Evolutionary conservation across 2,329 filamentous ascomycete genomes (phyloP).

Genomic region (Sclerotinia sclerotiorum): DNA sequence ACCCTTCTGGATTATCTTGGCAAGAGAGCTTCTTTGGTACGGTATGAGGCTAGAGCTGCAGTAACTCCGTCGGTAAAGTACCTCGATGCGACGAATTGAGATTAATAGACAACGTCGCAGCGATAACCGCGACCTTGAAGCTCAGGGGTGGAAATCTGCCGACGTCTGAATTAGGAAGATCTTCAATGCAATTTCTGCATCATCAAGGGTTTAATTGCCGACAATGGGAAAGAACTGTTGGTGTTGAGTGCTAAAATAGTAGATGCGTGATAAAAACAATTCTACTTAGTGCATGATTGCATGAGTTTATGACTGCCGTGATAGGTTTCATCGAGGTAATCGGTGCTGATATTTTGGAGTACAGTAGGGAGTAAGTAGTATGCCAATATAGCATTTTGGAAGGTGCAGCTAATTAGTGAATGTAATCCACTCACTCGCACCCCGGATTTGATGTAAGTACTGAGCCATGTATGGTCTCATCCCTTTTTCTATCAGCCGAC

Average conservation of each 20-base stretch:
- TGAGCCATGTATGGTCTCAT: slow-evolving; percentile 5
- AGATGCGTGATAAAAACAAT: slow-evolving; percentile 9
- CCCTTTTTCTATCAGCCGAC: slow-evolving; percentile 14
- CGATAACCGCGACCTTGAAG: slow-evolving; percentile 9
- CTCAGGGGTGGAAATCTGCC: slow-evolving; percentile 14
- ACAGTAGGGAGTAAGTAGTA: neutral
- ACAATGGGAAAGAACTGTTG: slow-evolving; percentile 16
- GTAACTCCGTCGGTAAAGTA: slow-evolving; percentile 20
- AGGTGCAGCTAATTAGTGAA: slow-evolving; percentile 8
- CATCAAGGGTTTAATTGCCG: slow-evolving; percentile 11
- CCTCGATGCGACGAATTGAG: slow-evolving; percentile 17
- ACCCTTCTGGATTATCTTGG: slow-evolving; percentile 17
- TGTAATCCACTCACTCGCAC: neutral
- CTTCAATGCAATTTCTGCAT: slow-evolving; percentile 22
- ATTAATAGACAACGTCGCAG: slow-evolving; percentile 11
- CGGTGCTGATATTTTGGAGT: neutral
- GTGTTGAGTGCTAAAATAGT: slow-evolving; percentile 9
- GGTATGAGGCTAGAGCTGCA: slow-evolving; percentile 10
- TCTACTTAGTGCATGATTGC: slow-evolving; percentile 9
- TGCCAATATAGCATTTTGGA: neutral
- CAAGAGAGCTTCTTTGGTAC: neutral
- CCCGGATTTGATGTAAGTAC: neutral
- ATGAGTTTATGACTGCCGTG: slow-evolving; percentile 10
- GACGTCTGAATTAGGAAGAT: slow-evolving; percentile 23
- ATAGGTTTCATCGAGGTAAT: slow-evolving; percentile 14